Percentiles rank a stretch among this genome's conserved stretches.
phyloP scores from a whole-genome alignment of 768 basidiomycete species.

The Naganishia antarctica region DNA sequence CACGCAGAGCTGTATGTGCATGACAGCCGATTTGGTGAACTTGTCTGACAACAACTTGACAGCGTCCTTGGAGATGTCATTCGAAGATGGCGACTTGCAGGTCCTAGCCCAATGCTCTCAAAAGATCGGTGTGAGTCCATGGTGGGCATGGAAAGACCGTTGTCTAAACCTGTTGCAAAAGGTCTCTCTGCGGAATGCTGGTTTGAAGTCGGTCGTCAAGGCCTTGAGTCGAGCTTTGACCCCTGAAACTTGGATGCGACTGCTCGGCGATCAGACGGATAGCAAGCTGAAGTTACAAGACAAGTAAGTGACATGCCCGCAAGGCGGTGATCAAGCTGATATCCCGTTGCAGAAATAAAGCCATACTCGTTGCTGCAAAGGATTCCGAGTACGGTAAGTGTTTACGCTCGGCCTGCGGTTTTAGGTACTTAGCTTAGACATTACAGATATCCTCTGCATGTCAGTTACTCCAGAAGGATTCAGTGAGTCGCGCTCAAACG shows the following conservation, averaged over 20 bases:
- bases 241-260: slow-evolving; percentile 13
- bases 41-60: no score
- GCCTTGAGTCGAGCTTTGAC: slow-evolving; percentile 3
- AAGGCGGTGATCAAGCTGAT: neutral
- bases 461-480: slow-evolving; percentile 13
- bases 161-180: neutral
- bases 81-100: slow-evolving; percentile 1
- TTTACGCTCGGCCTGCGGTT: no score
- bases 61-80: neutral
- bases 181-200: slow-evolving; percentile 13
- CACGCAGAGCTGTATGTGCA: slow-evolving; percentile 6
- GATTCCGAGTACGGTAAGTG: slow-evolving; percentile 17
- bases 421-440: neutral
- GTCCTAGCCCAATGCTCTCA: slow-evolving; percentile 15
- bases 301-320: neutral
- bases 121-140: slow-evolving; percentile 5
- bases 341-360: neutral
- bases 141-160: neutral
- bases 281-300: neutral
- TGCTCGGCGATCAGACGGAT: slow-evolving; percentile 1
- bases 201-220: neutral
- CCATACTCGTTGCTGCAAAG: slow-evolving; percentile 17
- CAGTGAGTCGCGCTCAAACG: neutral
- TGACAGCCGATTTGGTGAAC: no score
- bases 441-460: slow-evolving; percentile 12